Evolutionary conservation across 2,329 filamentous ascomycete genomes (phyloP).

Genomic region (Botrytis sinoallii): DNA sequence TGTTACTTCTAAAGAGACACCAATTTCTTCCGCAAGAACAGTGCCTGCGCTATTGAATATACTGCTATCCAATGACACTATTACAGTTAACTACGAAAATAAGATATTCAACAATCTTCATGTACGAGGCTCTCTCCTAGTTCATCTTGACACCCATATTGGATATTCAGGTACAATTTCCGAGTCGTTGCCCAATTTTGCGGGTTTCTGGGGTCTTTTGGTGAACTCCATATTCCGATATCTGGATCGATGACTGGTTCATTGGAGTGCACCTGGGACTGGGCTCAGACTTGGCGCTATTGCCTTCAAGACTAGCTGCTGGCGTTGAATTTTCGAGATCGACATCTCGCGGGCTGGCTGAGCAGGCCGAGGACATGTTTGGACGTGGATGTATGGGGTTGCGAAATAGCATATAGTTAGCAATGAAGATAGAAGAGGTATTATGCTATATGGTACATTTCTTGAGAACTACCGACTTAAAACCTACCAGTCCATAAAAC

Average conservation of each 20-base stretch:
- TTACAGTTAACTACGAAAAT: not conserved
- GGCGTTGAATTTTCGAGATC: not conserved
- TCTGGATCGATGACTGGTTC: not conserved
- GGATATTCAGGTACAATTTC: constrained; percentile 26
- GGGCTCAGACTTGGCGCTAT: not conserved
- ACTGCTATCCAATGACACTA: constrained; percentile 26
- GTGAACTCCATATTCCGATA: constrained; percentile 8
- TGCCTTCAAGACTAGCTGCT: not conserved
- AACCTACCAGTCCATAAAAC: not conserved
- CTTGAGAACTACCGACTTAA: not conserved
- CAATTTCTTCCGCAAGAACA: constrained; percentile 19
- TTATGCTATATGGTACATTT: not conserved
- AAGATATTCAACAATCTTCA: no score
- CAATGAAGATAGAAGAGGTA: not conserved
- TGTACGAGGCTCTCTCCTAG: no score
- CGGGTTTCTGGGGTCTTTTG: not conserved
- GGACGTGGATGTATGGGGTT: not conserved
- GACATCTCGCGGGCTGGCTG: not conserved
- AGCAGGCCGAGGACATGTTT: not conserved
- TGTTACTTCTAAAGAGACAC: constrained; percentile 42
- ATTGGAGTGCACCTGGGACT: not conserved
- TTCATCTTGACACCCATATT: not conserved
- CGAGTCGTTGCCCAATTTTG: constrained; percentile 24
- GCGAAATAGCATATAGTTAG: not conserved
- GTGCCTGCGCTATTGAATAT: constrained; percentile 31